Percentiles rank a stretch among this genome's conserved stretches.
These are phyloP conservation scores for Talaromyces proteolyticus DNA, from an alignment of 495 filamentous ascomycete genomes.

Conservation along the genomic window DNA sequence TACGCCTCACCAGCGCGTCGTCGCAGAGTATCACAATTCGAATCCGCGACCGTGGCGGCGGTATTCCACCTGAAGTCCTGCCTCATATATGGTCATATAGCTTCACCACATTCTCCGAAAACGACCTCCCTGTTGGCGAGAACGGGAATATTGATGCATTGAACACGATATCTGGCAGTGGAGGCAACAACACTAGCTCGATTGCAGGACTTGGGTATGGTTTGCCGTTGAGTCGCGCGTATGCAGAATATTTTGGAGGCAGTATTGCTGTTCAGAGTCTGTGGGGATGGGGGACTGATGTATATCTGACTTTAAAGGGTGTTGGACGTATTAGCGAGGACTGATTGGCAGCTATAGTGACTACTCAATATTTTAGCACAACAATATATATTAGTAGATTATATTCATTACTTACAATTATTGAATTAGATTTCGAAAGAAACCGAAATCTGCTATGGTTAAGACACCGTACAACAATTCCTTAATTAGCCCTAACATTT, in stretches of 20 bases:
- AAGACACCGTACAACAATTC: no score
- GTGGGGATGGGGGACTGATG: constrained; percentile 90
- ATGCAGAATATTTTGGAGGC: constrained; percentile 97
- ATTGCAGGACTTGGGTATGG: constrained; percentile 94
- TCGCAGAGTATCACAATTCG: constrained; percentile 89
- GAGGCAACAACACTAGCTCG: constrained; percentile 62
- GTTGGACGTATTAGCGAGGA: constrained; percentile 62
- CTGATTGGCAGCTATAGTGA: background rate
- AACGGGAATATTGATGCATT: constrained; percentile 58
- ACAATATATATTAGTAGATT: no score
- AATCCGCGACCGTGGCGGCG: constrained; percentile 91
- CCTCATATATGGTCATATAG: constrained; percentile 92
- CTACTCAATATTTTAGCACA: background rate
- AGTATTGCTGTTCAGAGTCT: constrained; percentile 92
- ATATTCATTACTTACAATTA: no score
- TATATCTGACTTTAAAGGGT: constrained; percentile 77
- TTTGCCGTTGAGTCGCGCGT: constrained; percentile 82
- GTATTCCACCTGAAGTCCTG: constrained; percentile 75
- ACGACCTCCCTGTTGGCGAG: constrained; percentile 30
- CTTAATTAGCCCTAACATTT: no score
- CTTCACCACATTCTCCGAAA: constrained; percentile 88
- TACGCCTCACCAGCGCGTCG: constrained; percentile 38
- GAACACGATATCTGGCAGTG: constrained; percentile 62
- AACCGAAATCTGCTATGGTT: no score
- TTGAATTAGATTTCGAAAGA: no score